Base-by-base conservation (phyloP, 192 early-diverging fungal species). In the Mycoemilia scoparia region DNA sequence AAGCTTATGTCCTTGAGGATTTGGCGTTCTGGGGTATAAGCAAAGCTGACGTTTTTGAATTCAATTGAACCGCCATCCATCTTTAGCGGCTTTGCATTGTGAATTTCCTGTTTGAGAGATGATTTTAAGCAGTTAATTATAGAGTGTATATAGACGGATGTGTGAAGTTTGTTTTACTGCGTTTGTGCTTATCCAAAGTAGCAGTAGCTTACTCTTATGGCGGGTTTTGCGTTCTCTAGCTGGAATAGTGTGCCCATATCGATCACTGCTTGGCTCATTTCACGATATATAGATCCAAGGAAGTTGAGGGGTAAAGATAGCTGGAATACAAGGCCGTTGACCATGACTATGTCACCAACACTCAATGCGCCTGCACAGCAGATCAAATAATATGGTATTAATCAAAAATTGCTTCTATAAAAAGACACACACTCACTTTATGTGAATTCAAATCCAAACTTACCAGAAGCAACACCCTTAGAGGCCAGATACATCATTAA, bases 311-410 rank as follows among this genome's bases (percentile, higher is more conserved):
- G 95, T 52, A 96, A 66, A 2, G 87, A 87, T 7, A 99, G 67
- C 59, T 99, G 95, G 55, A 99, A 96, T 16, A 99, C 77, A 16
- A 99, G 78, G 12, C 92, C 88, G 43, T 99, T 99, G 37, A 99
- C 74, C 87, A 99, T 86, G 12, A 99, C 95, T 4, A 99, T 69
- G 48, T 99, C 95, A 26, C 95, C 95, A 16, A 99, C 76, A 2
- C 87, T 92, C 69, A 99, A 64, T 2, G 71, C n/a, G n/a, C n/a
- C n/a, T n/a, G n/a, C n/a, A n/a, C n/a, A n/a, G n/a, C n/a, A n/a
- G n/a, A n/a, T n/a, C n/a, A n/a, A n/a, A n/a, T n/a, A n/a, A n/a
- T n/a, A n/a, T n/a, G n/a, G n/a, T n/a, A n/a, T n/a, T n/a, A n/a
- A n/a, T n/a, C n/a, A n/a, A n/a, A n/a, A n/a, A n/a, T n/a, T n/a